Base-by-base conservation (phyloP, 352 stramenopile species). In the Stramenopiles sp. region DNA sequence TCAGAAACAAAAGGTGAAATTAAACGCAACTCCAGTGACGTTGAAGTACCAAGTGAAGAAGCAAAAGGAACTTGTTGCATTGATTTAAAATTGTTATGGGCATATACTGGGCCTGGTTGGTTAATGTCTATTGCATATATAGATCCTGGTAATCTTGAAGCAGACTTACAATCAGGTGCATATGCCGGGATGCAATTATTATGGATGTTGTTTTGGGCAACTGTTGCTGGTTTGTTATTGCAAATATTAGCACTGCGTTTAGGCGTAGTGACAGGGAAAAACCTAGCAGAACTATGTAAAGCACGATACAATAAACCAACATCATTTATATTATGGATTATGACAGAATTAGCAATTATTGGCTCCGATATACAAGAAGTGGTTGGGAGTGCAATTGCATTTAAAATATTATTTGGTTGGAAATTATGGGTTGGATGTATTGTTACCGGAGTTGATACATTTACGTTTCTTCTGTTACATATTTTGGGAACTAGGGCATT, bases 51-150 rank as follows among this genome's bases (percentile, higher is more conserved):
- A 27, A 69, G 20, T 20, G 53, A 69, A 69, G 53, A 69, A 27
- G 53, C 53, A 27, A 20, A 20, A 27, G 53, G 53, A 27, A 69
- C 53, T 20, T 23, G 27, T 23, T 69, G 53, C 53, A 23, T 69
- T 27, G 53, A 69, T 69, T 69, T 69, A 20, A 38, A 82, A 65
- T 90, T 87, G 30, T 79, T 93, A 29, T 93, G 89, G 89, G 87
- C 84, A 53, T 93, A 93, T 78, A 86, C 89, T 0, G 89, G 89
- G 6, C 88, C 88, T 0, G 90, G 89, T 0, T 94, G 88, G 87
- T 88, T 95, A 84, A 94, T 97, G 88, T 95, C 88, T 82, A 95
- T 97, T 73, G 93, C 93, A 63, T 98, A 97, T 83, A 86, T 98
- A 43, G 93, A 97, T 80, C 94, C 93, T 0, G 94, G 93, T 6